Evolutionary conservation across 345 rosid species (phyloP).

Genomic region (Microthlaspi erraticum): DNA sequence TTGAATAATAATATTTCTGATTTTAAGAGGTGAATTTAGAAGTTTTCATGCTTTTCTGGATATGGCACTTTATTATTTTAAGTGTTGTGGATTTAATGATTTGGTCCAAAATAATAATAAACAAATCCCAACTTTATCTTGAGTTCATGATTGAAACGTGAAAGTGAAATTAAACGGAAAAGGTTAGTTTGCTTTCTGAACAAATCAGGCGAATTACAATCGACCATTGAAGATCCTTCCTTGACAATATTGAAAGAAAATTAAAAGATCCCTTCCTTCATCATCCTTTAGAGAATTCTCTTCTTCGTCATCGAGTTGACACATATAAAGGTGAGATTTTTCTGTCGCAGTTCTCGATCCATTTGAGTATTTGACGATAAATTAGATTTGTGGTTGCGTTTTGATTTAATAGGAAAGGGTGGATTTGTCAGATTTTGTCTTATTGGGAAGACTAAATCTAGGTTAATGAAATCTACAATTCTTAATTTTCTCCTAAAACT

Average conservation of each 20-base stretch:
- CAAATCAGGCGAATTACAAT: not conserved
- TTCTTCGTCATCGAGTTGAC: not conserved
- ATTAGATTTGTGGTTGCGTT: no score
- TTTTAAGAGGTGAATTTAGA: not conserved
- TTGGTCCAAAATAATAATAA: not conserved
- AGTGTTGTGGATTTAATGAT: conserved; percentile 12
- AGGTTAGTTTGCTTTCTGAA: conserved; percentile 18
- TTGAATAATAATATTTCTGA: no score
- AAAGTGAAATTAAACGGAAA: not conserved
- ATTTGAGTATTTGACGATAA: not conserved
- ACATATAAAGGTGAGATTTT: conserved; percentile 6
- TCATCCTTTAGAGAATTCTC: not conserved
- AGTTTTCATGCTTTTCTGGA: conserved; percentile 10
- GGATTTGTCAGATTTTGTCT: not conserved
- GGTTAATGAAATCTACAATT: not conserved
- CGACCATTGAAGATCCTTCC: conserved; percentile 22
- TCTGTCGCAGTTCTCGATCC: not conserved
- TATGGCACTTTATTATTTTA: not conserved
- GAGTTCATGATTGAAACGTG: conserved; percentile 21
- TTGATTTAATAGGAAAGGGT: not conserved
- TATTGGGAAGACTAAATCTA: not conserved
- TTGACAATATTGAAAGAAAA: not conserved
- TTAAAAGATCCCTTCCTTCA: not conserved
- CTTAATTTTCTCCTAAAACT: not conserved
- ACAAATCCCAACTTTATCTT: conserved; percentile 1